Evolutionary conservation across 2,329 filamentous ascomycete genomes (phyloP), one percentile per base, ranked within the genome.

Genomic region (Cyclaneusma minus): DNA sequence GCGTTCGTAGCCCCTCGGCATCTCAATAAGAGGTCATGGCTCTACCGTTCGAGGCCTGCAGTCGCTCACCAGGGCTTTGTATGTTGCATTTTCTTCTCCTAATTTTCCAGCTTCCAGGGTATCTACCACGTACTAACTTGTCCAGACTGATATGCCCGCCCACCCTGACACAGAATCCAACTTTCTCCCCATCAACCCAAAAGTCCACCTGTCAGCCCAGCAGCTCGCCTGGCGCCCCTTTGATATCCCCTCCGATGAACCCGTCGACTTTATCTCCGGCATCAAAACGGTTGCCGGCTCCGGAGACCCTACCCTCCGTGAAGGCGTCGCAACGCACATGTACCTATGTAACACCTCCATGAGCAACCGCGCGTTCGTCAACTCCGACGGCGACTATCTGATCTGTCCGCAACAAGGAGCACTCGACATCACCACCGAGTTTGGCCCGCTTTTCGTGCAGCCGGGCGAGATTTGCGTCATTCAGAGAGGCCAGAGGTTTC

Each of bases 391-490:
- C 5, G 70, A 76, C 39, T 60, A 72, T 36, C 53, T 75, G 24
- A 67, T 76, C 25, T 56, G 75, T 3, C 65, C 62, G 1, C 69
- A 76, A 35, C 58, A 66, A 33, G 70, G 71, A 19, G 53, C 60
- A 3, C 50, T 76, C 8, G 67, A 75, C 38, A 71, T 76, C 28
- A 66, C 70, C 40, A 76, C 71, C 7, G 70, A 76, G 41, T 22
- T 32, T 13, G 30, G 30, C 17, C 7, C 18, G 18, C 43, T 72
- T 4, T 55, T 68, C 24, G 64, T 76, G 6, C 61, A 67, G 15
- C 70, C 68, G 0, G 69, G 68, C 22, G 68, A 74, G 44, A 63
- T 76, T 28, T 62, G 59, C 27, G 61, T 76, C 12, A 68, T 77
- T 16, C 71, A 68, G 6, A 56, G 68, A 10, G 70, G 70, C 17